Percentiles rank a stretch among this genome's conserved stretches.
Evolutionary conservation across 768 basidiomycete genomes (phyloP).

Genomic region (Scleroderma citrinum): DNA sequence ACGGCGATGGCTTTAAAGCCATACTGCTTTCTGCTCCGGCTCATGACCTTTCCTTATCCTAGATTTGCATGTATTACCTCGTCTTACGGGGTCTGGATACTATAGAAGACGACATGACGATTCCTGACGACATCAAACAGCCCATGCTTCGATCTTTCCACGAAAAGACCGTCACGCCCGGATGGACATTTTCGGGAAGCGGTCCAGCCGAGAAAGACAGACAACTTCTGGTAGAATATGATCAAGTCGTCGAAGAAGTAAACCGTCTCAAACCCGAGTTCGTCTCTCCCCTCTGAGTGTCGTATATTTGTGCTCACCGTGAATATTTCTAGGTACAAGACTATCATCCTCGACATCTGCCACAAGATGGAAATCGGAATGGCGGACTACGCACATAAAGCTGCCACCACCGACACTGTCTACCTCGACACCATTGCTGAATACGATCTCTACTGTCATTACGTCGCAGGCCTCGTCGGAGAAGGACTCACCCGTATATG

Average conservation of each 20-base stretch:
- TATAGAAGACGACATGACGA: conserved; percentile 97
- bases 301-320: too few species aligned
- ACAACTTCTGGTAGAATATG: conserved; percentile 77
- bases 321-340: conserved; percentile 57
- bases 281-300: background rate
- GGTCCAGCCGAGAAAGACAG: conserved; percentile 89
- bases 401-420: conserved; percentile 61
- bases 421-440: conserved; percentile 74
- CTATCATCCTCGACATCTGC: conserved; percentile 77
- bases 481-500: conserved; percentile 91
- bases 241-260: conserved; percentile 76
- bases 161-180: conserved; percentile 67
- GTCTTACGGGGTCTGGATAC: conserved; percentile 94
- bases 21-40: too few species aligned
- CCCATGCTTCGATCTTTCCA: conserved; percentile 81
- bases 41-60: background rate
- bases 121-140: conserved; percentile 81
- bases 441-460: conserved; percentile 98
- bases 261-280: conserved; percentile 61
- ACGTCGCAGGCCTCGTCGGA: conserved; percentile 95
- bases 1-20: too few species aligned
- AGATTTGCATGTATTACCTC: conserved; percentile 96
- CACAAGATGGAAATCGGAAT: conserved; percentile 90
- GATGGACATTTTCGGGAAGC: conserved; percentile 79
- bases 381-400: conserved; percentile 90